phyloP scores from a whole-genome alignment of 1,284 basidiomycete species.

The Sanghuangporus sanghuang region DNA sequence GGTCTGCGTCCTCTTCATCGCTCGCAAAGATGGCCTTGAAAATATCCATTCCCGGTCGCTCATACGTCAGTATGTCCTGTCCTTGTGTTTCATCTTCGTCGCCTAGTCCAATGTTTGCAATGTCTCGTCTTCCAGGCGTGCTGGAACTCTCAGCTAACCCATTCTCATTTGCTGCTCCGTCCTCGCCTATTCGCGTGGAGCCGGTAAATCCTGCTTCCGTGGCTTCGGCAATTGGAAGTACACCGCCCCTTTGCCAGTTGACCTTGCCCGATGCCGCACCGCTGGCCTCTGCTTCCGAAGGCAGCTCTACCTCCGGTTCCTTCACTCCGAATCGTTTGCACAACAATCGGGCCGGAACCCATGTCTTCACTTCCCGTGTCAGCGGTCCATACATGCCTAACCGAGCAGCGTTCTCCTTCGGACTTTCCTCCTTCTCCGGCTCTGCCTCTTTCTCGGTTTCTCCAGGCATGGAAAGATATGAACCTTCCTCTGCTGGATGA shows the following conservation, averaged over 20 bases:
- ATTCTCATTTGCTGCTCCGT: slow-evolving; percentile 11
- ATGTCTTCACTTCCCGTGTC: slow-evolving; percentile 70
- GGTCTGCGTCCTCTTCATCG: slow-evolving; percentile 69
- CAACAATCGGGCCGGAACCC: slow-evolving; percentile 78
- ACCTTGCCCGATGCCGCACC: slow-evolving; percentile 19
- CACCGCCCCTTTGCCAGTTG: slow-evolving; percentile 16
- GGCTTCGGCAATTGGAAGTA: slow-evolving; percentile 16
- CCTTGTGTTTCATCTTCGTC: slow-evolving; percentile 82
- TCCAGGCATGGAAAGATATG: slow-evolving; percentile 27
- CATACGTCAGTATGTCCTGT: slow-evolving; percentile 79
- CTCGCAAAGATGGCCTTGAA: slow-evolving; percentile 95
- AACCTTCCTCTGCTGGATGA: slow-evolving; percentile 44
- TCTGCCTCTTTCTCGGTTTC: slow-evolving; percentile 42
- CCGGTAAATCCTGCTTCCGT: slow-evolving; percentile 21
- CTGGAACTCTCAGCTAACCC: slow-evolving; percentile 8
- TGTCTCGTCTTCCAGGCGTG: slow-evolving; percentile 41
- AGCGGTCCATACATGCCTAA: slow-evolving; percentile 85
- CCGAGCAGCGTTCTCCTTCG: slow-evolving; percentile 75
- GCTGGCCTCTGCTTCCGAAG: slow-evolving; percentile 19
- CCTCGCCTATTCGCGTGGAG: slow-evolving; percentile 20
- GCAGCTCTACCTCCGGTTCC: slow-evolving; percentile 60
- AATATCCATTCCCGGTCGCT: slow-evolving; percentile 84
- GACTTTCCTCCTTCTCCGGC: slow-evolving; percentile 54
- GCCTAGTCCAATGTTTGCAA: slow-evolving; percentile 80
- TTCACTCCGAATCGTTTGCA: slow-evolving; percentile 95